Conservation (phyloP, 371 early-diverging fungal genomes). For the Rhizopus delemar region DNA sequence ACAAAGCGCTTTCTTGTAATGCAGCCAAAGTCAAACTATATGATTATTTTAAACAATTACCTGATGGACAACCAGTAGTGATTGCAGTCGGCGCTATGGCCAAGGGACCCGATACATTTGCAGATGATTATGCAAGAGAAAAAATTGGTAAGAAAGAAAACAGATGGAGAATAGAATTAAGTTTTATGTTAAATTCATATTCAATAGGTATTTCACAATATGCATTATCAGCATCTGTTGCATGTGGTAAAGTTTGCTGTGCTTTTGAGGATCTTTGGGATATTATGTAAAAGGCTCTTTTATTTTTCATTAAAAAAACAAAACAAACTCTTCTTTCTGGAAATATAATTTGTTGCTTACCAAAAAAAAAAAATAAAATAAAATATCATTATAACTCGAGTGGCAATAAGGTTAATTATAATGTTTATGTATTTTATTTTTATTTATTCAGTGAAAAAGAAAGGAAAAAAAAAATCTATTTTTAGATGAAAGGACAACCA, state of each 20-base stretch:
- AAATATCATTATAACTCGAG: background rate
- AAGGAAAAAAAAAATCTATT: background rate
- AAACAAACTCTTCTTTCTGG: background rate
- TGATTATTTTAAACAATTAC: constrained; percentile 72
- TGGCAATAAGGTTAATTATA: too few species aligned
- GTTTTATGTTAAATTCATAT: background rate
- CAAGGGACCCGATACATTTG: constrained; percentile 92
- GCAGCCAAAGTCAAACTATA: constrained; percentile 78
- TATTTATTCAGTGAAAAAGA: too few species aligned
- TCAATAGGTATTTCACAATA: constrained; percentile 82
- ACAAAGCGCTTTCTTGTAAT: constrained; percentile 85
- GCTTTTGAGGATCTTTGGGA: constrained; percentile 86
- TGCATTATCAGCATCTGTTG: constrained; percentile 91
- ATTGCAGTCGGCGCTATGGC: constrained; percentile 97
- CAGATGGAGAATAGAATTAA: background rate
- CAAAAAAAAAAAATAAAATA: background rate
- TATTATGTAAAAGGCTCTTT: constrained; percentile 55
- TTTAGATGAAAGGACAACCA: background rate
- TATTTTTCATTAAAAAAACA: background rate
- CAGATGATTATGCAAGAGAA: constrained; percentile 84
- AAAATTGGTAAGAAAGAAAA: constrained; percentile 66
- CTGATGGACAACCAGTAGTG: constrained; percentile 73
- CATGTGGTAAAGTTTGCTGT: constrained; percentile 89
- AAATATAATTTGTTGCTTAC: background rate
- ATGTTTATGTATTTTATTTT: too few species aligned